Percentiles rank a stretch among this genome's conserved stretches.
phyloP scores from a whole-genome alignment of 2,329 filamentous ascomycete genomes.

The Paramyrothecium roridum region DNA sequence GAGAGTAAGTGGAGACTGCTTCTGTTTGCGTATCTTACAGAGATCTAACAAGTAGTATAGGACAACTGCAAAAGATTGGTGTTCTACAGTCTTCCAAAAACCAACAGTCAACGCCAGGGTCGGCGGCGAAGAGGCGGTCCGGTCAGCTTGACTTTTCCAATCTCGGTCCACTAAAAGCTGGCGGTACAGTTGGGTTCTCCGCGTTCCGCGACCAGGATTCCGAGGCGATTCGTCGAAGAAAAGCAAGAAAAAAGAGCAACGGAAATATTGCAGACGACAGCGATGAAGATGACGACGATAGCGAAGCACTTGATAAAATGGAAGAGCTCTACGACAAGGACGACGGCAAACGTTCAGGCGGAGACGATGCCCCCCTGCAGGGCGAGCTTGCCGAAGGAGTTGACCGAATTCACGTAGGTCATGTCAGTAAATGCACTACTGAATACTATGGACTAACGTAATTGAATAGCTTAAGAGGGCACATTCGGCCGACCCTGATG shows the following conservation, averaged over 20 bases:
- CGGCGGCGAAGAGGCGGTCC: constrained; percentile 72
- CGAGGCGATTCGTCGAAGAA: constrained; percentile 51
- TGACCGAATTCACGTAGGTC: constrained; percentile 72
- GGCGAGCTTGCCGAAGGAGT: constrained; percentile 79
- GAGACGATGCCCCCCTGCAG: constrained; percentile 69
- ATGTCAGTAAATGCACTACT: neutral
- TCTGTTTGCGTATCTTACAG: neutral
- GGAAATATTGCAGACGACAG: constrained; percentile 70
- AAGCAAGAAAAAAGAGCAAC: constrained; percentile 60
- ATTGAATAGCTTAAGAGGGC: constrained; percentile 69
- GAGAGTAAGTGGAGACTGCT: constrained; percentile 69
- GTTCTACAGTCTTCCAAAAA: constrained; percentile 70
- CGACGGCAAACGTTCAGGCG: constrained; percentile 54
- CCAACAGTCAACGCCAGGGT: constrained; percentile 56
- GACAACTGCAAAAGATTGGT: constrained; percentile 95
- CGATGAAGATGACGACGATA: constrained; percentile 67
- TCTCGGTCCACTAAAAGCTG: constrained; percentile 77
- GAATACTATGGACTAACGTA: constrained; percentile 7
- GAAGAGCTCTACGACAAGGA: constrained; percentile 63
- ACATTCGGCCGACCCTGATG: constrained; percentile 69
- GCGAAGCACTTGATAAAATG: constrained; percentile 60
- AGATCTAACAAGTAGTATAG: constrained; percentile 43
- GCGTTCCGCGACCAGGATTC: constrained; percentile 74
- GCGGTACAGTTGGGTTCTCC: constrained; percentile 87
- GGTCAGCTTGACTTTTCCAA: constrained; percentile 81